Base-by-base conservation (phyloP, 1,284 basidiomycete genomes). In the Leccinum subrobustum region DNA sequence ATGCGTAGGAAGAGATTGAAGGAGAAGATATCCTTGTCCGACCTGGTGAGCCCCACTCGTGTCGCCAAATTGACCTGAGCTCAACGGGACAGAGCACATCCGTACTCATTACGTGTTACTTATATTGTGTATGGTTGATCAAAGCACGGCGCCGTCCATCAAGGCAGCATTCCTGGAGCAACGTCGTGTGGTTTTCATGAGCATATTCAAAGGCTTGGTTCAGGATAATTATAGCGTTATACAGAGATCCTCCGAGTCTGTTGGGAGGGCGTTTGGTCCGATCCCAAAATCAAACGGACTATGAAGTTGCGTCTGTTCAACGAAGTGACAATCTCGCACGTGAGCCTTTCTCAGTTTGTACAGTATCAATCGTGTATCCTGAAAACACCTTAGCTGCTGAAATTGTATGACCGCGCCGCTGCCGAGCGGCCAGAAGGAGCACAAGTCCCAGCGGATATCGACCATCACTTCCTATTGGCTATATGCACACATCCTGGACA, bases 391-490 rank as follows among this genome's bases (percentile, higher is more conserved):
- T 44, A 92, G 90, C 77, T 92, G 29, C 61, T 84, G 33, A 90
- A 88, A 70, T 74, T 92, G 1, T 93, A 92, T 64, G 85, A 87
- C 11, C 82, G 87, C 2, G 71, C 71, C 2, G 68, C 65, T n/a
- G 63, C 80, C 0, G 90, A 92, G 67, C 78, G 77, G 9, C 70
- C 70, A 0, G 79, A 83, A n/a, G 68, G 76, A 1, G 84, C 85
- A 6, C 78, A 80, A 60, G 75, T 85, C 18, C 85, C 93, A 0
- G 92, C 92, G 0, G 90, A 96, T 63, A 79, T 97, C 6, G 88
- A 85, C 0, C 91, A 94, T 64, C 93, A 95, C 68, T 97, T 97
- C 72, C 77, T 98, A 5, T 82, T 96, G 51, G 91, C 90, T 8
- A 85, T 95, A n/a, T 93, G 91, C 67, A 91, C 92, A 0, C 86